These are phyloP conservation scores for Neofusicoccum laricinum DNA, from an alignment of 2,329 filamentous ascomycete species.

Conservation along the genomic window DNA sequence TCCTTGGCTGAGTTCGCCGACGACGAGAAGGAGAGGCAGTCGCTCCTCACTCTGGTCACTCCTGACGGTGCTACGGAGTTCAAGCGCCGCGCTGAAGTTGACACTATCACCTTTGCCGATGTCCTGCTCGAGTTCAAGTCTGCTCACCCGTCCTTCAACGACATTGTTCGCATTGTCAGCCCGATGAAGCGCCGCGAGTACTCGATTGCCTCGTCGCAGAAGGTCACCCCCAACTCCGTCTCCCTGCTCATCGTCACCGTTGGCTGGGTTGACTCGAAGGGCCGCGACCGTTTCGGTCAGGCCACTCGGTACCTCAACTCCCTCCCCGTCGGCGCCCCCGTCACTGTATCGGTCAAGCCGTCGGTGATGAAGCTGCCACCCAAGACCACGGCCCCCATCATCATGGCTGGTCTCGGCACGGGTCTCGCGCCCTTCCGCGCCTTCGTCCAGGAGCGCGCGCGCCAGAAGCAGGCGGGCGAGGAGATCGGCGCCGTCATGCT, in stretches of 20 bases:
- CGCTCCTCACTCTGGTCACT: conserved; percentile 72
- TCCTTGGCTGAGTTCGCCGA: conserved; percentile 79
- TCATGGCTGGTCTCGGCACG: conserved; percentile 98
- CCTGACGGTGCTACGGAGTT: conserved; percentile 83
- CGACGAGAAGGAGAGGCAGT: conserved; percentile 77
- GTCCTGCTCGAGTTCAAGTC: conserved; percentile 86
- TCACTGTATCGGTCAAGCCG: conserved; percentile 94
- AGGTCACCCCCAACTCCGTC: conserved; percentile 85
- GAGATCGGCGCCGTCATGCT: conserved; percentile 89
- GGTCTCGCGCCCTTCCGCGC: conserved; percentile 98
- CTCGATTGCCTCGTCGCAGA: conserved; percentile 97
- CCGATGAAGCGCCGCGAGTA: conserved; percentile 97
- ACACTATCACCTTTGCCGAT: conserved; percentile 88
- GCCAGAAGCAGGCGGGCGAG: conserved; percentile 97
- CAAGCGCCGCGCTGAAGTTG: conserved; percentile 86
- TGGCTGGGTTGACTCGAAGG: conserved; percentile 85
- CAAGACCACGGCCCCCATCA: conserved; percentile 84
- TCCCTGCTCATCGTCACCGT: conserved; percentile 96
- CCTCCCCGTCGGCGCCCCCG: conserved; percentile 69
- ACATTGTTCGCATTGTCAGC: conserved; percentile 80
- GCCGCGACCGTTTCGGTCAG: conserved; percentile 87
- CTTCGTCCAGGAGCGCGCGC: conserved; percentile 95
- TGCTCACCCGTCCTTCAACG: conserved; percentile 82
- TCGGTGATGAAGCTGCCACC: conserved; percentile 98
- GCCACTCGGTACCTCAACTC: conserved; percentile 84